Evolutionary conservation across 129 eudicot genomes (phyloP), one percentile per base, ranked within the genome.

Genomic region (Logfia minima): DNA sequence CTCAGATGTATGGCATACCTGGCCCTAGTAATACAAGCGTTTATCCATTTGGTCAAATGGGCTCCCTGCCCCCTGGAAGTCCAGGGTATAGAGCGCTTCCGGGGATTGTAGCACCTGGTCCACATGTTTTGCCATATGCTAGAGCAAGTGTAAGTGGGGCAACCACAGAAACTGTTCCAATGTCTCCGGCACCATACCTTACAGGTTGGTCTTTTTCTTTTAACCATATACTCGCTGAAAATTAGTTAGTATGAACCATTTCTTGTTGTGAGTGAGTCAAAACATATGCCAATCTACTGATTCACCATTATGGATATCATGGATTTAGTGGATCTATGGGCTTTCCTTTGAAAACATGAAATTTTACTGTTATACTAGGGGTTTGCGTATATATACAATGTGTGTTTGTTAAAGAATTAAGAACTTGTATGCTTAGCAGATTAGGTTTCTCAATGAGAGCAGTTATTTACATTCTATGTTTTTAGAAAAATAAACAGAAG

Each of bases 1-100:
- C 83, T 61, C 92, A 88, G 75, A 76, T 88, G 90, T 79, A 68
- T 83, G 84, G 84, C 18, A n/a, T 80, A 43, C 86, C 86, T 0
- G 74, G 90, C 56, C 53, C 85, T 6, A 74, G 83, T 41, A 85
- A 79, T 69, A 16, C 92, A 52, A 88, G 79, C 37, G 58, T 75
- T 23, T 64, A 72, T 48, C 68, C 89, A 19, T 81, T 77, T 66
- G 77, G 88, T 65, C 90, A 85, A 70, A 53, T 83, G 85, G 84
- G 84, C 48, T 84, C 83, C 5, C 77, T 72, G 18, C 83, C 86
- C 68, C 84, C 87, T 6, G 84, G 86, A 79, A 80, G 68, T 74
- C 79, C 83, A 66, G 86, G 86, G 21, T 74, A 81, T 80, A 75
- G 84, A 75, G 45, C 79, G 3, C 21, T 79, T 59, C 87, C 72